Evolutionary conservation across 2,329 filamentous ascomycete species (phyloP), one percentile per base, ranked within the genome.

Genomic region (Aspergillus sp.): DNA sequence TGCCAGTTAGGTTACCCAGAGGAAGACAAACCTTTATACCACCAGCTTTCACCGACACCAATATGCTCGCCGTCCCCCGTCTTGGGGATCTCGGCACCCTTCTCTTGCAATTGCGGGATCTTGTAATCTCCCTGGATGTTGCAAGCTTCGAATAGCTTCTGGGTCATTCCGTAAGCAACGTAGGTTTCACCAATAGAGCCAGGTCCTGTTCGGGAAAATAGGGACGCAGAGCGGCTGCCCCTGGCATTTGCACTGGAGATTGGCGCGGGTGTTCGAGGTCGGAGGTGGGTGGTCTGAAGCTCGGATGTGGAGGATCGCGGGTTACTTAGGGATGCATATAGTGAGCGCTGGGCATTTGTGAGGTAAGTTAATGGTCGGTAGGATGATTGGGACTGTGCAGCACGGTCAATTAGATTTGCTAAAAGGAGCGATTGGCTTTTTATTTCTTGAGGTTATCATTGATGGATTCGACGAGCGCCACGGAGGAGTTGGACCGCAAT

Each of bases 11-110:
- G 49, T 17, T n/a, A 7, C 13, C 8, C 4, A 7, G 17, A 9
- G 9, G 15, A 31, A 53, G 31, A 77, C 84, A 59, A 81, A 95
- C 92, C 87, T 71, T 88, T 82, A 76, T 96, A 92, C 94, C 94
- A 97, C 83, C 89, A 90, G 13, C 89, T 88, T 25, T 84, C 82
- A 3, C 89, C 89, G 25, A 86, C 82, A 17, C 94, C 93, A 53
- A 98, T 76, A 76, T 98, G 92, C 75, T 96, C 91, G 8, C 92
- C 93, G 34, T 90, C 88, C 57, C 86, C 87, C 3, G 91, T 90
- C 75, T 88, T 89, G 30, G 87, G 85, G 57, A 95, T 85, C 52
- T 86, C 83, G 0, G 84, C 87, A 4, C 87, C 86, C 68, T 89
- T 89, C 67, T 89, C 83, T 54, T 85, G 81, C 57, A 87, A 83